Evolutionary conservation across 805 yeast genomes (phyloP).

Genomic region (Cyberlindnera mississippiensis): DNA sequence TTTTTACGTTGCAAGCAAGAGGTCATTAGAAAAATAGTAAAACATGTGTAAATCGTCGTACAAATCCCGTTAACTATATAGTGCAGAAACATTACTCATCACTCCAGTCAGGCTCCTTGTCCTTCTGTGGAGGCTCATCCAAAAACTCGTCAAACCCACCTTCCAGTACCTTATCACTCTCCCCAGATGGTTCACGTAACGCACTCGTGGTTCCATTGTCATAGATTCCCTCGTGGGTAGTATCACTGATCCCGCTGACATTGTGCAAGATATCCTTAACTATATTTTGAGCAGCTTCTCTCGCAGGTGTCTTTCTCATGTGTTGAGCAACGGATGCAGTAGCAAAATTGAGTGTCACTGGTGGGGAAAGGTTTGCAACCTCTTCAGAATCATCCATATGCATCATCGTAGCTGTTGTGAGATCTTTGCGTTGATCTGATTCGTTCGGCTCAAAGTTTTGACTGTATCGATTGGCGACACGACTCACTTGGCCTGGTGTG

Average conservation of each 20-base stretch:
- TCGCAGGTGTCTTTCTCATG: constrained; percentile 19
- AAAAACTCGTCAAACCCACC: constrained; percentile 26
- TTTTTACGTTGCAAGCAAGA: no score
- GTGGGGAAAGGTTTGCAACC: constrained; percentile 23
- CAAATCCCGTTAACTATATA: no score
- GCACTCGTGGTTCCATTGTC: constrained; percentile 6
- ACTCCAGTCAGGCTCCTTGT: constrained; percentile 19
- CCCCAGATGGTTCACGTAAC: constrained; percentile 1
- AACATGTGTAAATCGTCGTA: no score
- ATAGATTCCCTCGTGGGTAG: constrained; percentile 14
- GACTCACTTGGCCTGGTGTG: constrained; percentile 23
- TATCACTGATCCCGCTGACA: constrained; percentile 26
- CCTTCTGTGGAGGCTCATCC: constrained; percentile 15
- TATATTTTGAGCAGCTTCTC: constrained; percentile 25
- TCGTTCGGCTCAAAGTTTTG: constrained; percentile 6
- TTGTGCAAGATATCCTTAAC: constrained; percentile 24
- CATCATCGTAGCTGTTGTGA: not conserved
- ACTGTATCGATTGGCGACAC: constrained; percentile 18
- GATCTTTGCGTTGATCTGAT: not conserved
- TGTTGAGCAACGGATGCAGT: constrained; percentile 3
- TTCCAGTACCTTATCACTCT: constrained; percentile 1
- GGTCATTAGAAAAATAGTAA: no score
- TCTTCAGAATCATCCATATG: constrained; percentile 26
- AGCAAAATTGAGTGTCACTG: constrained; percentile 24
- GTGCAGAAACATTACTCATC: constrained; percentile 6